Evolutionary conservation across 2,329 filamentous ascomycete genomes (phyloP).

Genomic region (Fusarium sp.): DNA sequence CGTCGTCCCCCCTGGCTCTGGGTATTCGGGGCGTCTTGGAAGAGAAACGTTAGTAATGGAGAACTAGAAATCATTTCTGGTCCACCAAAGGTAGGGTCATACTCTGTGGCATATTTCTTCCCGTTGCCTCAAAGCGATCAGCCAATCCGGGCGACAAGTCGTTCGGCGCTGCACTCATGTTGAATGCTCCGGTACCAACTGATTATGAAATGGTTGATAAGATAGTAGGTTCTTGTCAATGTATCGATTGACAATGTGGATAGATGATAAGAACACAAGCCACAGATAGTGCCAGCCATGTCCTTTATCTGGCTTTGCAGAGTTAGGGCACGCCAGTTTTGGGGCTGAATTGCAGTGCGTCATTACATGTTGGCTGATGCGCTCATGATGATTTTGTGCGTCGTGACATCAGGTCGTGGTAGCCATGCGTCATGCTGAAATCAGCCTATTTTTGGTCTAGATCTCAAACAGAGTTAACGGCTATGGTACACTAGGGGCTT

Average conservation of each 20-base stretch:
- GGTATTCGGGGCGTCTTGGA: neutral
- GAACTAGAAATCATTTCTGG: neutral
- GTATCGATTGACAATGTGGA: neutral
- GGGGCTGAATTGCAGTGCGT: slow-evolving; percentile 29
- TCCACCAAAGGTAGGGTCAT: neutral
- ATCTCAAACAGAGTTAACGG: neutral
- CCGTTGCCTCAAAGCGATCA: slow-evolving; percentile 4
- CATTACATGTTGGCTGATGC: slow-evolving; percentile 20
- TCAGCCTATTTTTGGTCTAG: slow-evolving; percentile 24
- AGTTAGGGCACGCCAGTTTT: neutral
- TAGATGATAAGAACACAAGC: slow-evolving; percentile 11
- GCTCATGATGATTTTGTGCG: slow-evolving; percentile 27
- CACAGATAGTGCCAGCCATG: slow-evolving; percentile 13
- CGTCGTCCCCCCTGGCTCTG: slow-evolving; percentile 4
- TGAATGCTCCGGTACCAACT: neutral
- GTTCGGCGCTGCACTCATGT: slow-evolving; percentile 26
- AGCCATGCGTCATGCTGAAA: slow-evolving; percentile 19
- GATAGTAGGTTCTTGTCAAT: neutral
- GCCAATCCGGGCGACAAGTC: slow-evolving; percentile 22
- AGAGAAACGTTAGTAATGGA: neutral
- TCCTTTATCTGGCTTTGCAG: slow-evolving; percentile 11
- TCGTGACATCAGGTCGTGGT: slow-evolving; percentile 28
- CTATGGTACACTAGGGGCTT: neutral
- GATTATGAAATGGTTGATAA: neutral
- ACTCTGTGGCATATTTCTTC: neutral